Evolutionary conservation across 345 rosid species (phyloP), one percentile per base, ranked within the genome.

Genomic region (Brassica incana): DNA sequence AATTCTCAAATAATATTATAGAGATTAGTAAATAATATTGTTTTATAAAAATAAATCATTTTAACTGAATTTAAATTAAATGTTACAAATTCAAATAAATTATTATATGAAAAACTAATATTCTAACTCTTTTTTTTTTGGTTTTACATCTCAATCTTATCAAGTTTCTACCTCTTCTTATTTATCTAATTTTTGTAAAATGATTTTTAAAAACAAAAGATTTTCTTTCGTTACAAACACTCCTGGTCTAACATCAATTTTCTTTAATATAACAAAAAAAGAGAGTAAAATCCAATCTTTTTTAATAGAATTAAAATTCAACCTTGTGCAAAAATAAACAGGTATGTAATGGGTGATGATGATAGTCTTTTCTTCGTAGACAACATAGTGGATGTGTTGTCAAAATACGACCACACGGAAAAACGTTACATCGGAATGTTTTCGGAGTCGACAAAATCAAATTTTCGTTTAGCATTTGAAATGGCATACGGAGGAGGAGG

Each of bases 401-500:
- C 75, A 0, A 85, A 80, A 81, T 48, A 48, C 54, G 15, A 48
- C 15, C 54, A 65, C 52, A 86, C 67, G 0, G 66, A 85, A 62
- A 83, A 84, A 50, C 36, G 75, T 6, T 91, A 89, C 80, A 84
- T 88, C n/a, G 91, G 97, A 14, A 73, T 75, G 40, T 82, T 30
- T 30, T 88, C 91, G 0, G 93, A 89, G 70, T 50, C 84, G 2
- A 20, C 85, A 4, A 52, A 25, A 54, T 78, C 86, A 3, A 89
- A 88, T 50, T 62, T 18, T 10, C 70, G 25, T n/a, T 69, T 87
- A 33, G 78, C 91, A 2, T 91, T 89, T 16, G 85, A 85, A 4
- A 89, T 91, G 97, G 92, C 78, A 1, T 89, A 52, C 48, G 93
- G 92, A 15, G 93, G 97, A 77, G 91, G 79, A 61, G 93, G 97